A percentile compares a stretch with the other conserved stretches of the same genome.
These are phyloP conservation scores for Pleurotus cornucopiae DNA, from an alignment of 768 basidiomycete genomes.

Conservation along the genomic window DNA sequence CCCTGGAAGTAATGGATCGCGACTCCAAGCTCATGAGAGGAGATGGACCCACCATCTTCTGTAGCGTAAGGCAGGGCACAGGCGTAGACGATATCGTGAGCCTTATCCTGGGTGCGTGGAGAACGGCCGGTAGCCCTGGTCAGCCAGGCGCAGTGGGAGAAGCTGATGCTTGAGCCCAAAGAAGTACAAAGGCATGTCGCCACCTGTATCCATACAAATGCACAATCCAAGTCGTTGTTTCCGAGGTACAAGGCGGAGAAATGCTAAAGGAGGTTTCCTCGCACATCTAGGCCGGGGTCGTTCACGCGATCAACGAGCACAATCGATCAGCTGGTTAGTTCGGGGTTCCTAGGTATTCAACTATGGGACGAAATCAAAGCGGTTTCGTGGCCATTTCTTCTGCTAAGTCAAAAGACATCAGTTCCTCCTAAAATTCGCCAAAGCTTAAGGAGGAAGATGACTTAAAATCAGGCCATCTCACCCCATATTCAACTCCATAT, in stretches of 20 bases:
- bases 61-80: conserved; percentile 71
- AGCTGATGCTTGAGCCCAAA: conserved; percentile 12
- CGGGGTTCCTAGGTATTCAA: background rate
- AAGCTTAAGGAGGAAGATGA: background rate
- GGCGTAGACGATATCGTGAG: conserved; percentile 81
- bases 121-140: conserved; percentile 72
- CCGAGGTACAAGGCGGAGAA: no score
- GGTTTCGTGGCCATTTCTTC: background rate
- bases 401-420: background rate
- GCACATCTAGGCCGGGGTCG: no score
- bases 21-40: conserved; percentile 94
- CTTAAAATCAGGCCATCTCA: background rate
- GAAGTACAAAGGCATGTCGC: background rate
- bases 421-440: background rate
- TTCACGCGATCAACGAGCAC: background rate
- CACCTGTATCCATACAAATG: background rate
- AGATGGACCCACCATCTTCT: conserved; percentile 89
- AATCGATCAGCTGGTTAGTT: background rate
- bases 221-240: no score
- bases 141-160: conserved; percentile 45
- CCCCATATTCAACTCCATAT: background rate
- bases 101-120: conserved; percentile 88
- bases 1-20: conserved; percentile 89
- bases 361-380: conserved; percentile 5
- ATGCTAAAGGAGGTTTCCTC: no score